Conservation (phyloP, 805 yeast species). For the Zygosaccharomyces bailii region DNA sequence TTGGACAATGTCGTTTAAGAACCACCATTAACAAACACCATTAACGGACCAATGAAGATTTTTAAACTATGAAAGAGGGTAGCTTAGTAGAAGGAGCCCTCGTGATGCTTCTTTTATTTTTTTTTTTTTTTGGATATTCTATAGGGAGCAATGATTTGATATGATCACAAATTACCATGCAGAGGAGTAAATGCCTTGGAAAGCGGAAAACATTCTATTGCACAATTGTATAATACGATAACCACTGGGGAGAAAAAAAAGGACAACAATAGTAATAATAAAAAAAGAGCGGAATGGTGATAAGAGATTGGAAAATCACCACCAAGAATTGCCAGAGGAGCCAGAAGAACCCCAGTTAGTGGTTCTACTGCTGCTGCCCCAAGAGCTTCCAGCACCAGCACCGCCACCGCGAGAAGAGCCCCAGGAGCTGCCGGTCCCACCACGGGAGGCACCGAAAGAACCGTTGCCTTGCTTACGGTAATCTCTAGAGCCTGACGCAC, state of each 20-base stretch:
- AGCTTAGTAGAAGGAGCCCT: slow-evolving; percentile 4
- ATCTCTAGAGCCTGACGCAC: slow-evolving; percentile 45
- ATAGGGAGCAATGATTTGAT: slow-evolving; percentile 5
- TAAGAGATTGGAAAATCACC: slow-evolving; percentile 19
- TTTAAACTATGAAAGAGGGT: slow-evolving; percentile 1
- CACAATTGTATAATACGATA: slow-evolving; percentile 29
- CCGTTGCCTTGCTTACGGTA: slow-evolving; percentile 45
- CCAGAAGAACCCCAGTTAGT: slow-evolving; percentile 31
- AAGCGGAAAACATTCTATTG: slow-evolving; percentile 22
- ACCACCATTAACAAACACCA: not conserved
- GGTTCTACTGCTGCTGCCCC: slow-evolving; percentile 33
- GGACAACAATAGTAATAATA: slow-evolving; percentile 7
- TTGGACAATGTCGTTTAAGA: not conserved
- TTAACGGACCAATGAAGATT: not conserved
- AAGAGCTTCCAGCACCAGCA: slow-evolving; percentile 32
- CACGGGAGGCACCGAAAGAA: slow-evolving; percentile 36
- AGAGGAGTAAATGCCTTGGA: slow-evolving; percentile 6
- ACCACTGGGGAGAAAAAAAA: slow-evolving; percentile 14
- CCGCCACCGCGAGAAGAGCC: slow-evolving; percentile 25
- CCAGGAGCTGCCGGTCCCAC: slow-evolving; percentile 22
- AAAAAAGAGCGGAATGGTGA: slow-evolving; percentile 8
- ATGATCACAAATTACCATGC: slow-evolving; percentile 9
- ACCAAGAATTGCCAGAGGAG: slow-evolving; percentile 32
- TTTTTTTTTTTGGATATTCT: not conserved
- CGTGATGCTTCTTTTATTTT: slow-evolving; percentile 2